A percentile compares a stretch with the other conserved stretches of the same genome.
phyloP scores from a whole-genome alignment of 78 protist genomes.

The Diacronema lutheri region DNA sequence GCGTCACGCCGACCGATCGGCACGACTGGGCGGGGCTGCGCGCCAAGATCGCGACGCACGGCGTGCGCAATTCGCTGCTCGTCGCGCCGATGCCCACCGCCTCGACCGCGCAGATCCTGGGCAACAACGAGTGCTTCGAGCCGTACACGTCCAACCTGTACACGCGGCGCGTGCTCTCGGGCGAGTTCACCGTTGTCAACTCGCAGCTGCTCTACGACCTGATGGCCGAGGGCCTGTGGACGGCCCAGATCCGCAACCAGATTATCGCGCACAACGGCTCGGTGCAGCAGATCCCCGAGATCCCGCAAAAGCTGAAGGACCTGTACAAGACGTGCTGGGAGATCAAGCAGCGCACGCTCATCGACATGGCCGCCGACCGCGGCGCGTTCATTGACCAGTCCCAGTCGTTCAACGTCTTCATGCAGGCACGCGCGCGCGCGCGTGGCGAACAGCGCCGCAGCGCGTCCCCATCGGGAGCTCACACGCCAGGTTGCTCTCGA shows the following conservation, averaged over 20 bases:
- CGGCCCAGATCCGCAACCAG: slow-evolving; percentile 56
- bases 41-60: slow-evolving; percentile 46
- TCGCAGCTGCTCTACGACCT: slow-evolving; percentile 91
- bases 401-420: slow-evolving; percentile 65
- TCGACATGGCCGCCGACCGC: slow-evolving; percentile 98
- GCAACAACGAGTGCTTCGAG: slow-evolving; percentile 98
- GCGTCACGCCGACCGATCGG: slow-evolving; percentile 58
- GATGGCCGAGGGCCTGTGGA: slow-evolving; percentile 37
- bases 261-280: slow-evolving; percentile 86
- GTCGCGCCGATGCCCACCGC: slow-evolving; percentile 99
- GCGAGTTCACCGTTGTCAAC: slow-evolving; percentile 95
- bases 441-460: too few relatives aligned
- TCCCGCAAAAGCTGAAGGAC: slow-evolving; percentile 80
- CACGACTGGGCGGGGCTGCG: slow-evolving; percentile 53
- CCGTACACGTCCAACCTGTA: slow-evolving; percentile 97
- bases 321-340: slow-evolving; percentile 97
- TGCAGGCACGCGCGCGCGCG: slow-evolving; percentile 38
- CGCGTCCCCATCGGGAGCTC: too few relatives aligned
- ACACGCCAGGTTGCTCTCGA: too few relatives aligned
- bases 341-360: slow-evolving; percentile 81
- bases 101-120: slow-evolving; percentile 96
- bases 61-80: slow-evolving; percentile 92
- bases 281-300: slow-evolving; percentile 75
- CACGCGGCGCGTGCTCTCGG: slow-evolving; percentile 88
- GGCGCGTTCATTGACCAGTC: slow-evolving; percentile 93